phyloP scores from a whole-genome alignment of 768 basidiomycete species.

The Boletus sp. region DNA sequence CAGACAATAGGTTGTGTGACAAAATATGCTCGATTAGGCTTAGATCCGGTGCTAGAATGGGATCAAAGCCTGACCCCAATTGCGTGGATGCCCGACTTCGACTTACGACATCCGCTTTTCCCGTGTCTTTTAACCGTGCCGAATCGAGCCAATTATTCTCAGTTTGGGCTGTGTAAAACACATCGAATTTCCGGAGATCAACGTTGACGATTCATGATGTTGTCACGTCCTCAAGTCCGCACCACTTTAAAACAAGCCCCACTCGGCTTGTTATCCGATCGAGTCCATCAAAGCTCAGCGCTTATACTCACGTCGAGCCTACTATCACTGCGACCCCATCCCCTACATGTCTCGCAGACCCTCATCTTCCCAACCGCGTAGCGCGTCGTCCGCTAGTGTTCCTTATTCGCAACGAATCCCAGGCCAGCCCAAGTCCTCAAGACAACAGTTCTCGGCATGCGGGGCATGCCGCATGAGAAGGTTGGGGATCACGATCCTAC shows the following conservation, averaged over 20 bases:
- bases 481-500: slow-evolving; percentile 34
- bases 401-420: slow-evolving; percentile 47
- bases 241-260: slow-evolving; percentile 19
- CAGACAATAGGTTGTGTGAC: slow-evolving; percentile 4
- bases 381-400: slow-evolving; percentile 26
- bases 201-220: slow-evolving; percentile 25
- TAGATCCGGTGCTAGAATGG: slow-evolving; percentile 17
- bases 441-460: slow-evolving; percentile 91
- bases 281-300: slow-evolving; percentile 20
- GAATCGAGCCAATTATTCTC: slow-evolving; percentile 16
- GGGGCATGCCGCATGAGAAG: slow-evolving; percentile 90
- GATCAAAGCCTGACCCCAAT: slow-evolving; percentile 26
- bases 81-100: slow-evolving; percentile 30
- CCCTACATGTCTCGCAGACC: slow-evolving; percentile 59
- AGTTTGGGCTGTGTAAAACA: slow-evolving; percentile 23
- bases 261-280: slow-evolving; percentile 24
- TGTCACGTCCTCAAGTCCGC: slow-evolving; percentile 19
- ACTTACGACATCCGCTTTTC: slow-evolving; percentile 37
- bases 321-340: slow-evolving; percentile 13
- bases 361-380: slow-evolving; percentile 36
- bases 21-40: slow-evolving; percentile 7
- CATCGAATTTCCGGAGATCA: slow-evolving; percentile 31
- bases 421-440: slow-evolving; percentile 69
- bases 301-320: not conserved
- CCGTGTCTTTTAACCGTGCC: slow-evolving; percentile 32